Conservation (phyloP, 192 early-diverging fungal species). For the Podila clonocystis region DNA sequence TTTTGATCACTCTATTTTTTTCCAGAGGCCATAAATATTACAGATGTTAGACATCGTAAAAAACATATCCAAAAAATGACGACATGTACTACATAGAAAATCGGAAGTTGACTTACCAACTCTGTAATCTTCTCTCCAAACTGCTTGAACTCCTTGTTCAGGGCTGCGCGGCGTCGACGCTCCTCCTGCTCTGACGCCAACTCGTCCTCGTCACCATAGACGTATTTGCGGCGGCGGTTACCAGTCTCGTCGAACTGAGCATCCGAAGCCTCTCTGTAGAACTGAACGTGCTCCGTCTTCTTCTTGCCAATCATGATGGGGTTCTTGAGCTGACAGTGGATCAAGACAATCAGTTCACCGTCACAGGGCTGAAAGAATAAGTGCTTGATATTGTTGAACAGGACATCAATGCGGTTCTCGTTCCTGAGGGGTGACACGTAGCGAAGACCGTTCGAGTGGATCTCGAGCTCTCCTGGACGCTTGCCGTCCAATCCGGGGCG, state of each 20-base stretch:
- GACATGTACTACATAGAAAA: background rate
- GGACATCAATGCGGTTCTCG: constrained; percentile 78
- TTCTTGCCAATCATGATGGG: constrained; percentile 98
- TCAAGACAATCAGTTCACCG: constrained; percentile 91
- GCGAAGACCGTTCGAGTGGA: constrained; percentile 95
- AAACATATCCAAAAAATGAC: background rate
- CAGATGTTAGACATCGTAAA: background rate
- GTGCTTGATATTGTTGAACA: constrained; percentile 98
- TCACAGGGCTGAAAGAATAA: constrained; percentile 99
- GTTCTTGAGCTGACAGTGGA: constrained; percentile 97
- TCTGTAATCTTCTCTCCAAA: constrained; percentile 94
- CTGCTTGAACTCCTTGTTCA: constrained; percentile 94
- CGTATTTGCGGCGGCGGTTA: constrained; percentile 82
- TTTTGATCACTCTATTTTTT: constrained; percentile 71
- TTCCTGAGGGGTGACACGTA: constrained; percentile 85
- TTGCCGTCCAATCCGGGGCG: constrained; percentile 93
- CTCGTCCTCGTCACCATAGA: constrained; percentile 99
- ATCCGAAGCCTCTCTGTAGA: constrained; percentile 97
- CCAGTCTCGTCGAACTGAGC: constrained; percentile 97
- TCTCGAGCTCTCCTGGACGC: constrained; percentile 96
- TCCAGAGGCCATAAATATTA: background rate
- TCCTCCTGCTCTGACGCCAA: constrained; percentile 96
- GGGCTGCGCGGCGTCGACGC: constrained; percentile 77
- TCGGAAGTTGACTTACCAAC: constrained; percentile 56
- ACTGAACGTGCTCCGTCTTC: constrained; percentile 98